A percentile compares a stretch with the other conserved stretches of the same genome.
Evolutionary conservation across 495 filamentous ascomycete species (phyloP).

Genomic region (Penicillium tannophilum): DNA sequence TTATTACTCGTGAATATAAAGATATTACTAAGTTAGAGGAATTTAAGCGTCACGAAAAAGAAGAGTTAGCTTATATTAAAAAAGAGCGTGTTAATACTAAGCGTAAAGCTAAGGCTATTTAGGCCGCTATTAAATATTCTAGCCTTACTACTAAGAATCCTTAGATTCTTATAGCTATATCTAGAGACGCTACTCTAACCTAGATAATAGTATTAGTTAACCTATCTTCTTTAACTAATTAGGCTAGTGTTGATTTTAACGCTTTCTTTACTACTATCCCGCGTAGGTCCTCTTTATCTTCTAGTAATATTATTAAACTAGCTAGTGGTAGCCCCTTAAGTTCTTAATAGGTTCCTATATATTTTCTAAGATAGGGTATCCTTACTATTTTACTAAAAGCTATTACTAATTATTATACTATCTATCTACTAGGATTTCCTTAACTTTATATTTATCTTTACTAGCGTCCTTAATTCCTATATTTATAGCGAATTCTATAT

Average conservation of each 20-base stretch:
- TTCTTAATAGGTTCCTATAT: conserved; percentile 20
- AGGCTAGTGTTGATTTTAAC: neutral
- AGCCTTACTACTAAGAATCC: neutral
- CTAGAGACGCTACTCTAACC: neutral
- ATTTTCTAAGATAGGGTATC: conserved; percentile 17
- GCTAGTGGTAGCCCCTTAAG: conserved; percentile 10
- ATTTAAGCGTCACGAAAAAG: neutral
- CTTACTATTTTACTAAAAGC: conserved; percentile 13
- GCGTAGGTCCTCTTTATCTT: neutral
- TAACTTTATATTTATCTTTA: conserved; percentile 16
- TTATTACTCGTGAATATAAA: neutral
- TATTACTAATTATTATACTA: conserved; percentile 10
- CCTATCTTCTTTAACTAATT: neutral
- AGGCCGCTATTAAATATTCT: neutral
- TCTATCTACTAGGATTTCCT: conserved; percentile 12
- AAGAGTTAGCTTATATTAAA: neutral
- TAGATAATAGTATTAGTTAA: conserved; percentile 1
- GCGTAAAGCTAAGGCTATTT: neutral
- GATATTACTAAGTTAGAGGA: neutral
- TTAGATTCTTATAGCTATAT: neutral
- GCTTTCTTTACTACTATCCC: neutral
- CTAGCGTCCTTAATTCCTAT: conserved; percentile 11
- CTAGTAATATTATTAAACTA: conserved; percentile 7
- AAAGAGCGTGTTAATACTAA: neutral
- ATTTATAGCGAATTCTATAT: conserved; percentile 6